A percentile compares a stretch with the other conserved stretches of the same genome.
Conservation (phyloP, 1,284 basidiomycete genomes). For the Melampsora medusae region DNA sequence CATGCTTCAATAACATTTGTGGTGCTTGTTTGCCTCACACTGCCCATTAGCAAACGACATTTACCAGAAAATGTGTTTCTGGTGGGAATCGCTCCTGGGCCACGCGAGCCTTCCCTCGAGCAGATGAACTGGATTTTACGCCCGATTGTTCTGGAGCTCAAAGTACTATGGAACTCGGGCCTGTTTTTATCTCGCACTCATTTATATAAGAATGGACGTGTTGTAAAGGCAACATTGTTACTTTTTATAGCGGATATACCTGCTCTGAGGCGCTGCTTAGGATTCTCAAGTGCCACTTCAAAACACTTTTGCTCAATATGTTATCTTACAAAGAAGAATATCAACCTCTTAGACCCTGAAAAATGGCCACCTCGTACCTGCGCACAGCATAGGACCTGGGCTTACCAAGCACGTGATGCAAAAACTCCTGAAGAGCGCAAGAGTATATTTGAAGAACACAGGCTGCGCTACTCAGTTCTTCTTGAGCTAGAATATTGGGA, state of each 20-base stretch:
- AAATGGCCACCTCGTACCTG: conserved; percentile 1
- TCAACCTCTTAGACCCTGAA: neutral
- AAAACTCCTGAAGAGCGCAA: too few relatives aligned
- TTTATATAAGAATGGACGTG: neutral
- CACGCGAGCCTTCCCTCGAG: conserved; percentile 53
- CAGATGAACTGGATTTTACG: neutral
- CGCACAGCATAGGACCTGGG: too few relatives aligned
- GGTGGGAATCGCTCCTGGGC: conserved; percentile 56
- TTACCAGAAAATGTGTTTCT: conserved; percentile 46
- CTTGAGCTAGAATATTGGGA: too few relatives aligned
- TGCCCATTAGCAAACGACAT: conserved; percentile 46
- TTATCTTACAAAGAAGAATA: neutral
- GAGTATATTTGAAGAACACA: too few relatives aligned
- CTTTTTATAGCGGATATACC: neutral
- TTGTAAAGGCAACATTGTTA: neutral
- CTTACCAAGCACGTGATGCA: too few relatives aligned
- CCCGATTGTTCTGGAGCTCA: conserved; percentile 53
- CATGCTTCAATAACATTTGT: conserved; percentile 18
- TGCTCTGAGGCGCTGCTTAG: conserved; percentile 31
- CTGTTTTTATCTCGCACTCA: conserved; percentile 38
- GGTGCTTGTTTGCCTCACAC: conserved; percentile 12
- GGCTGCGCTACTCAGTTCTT: too few relatives aligned
- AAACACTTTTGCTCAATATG: conserved; percentile 43
- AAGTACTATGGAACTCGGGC: conserved; percentile 52
- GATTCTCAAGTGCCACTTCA: conserved; percentile 18